Conservation (phyloP, 345 rosid species). For the Brassica nigra region DNA sequence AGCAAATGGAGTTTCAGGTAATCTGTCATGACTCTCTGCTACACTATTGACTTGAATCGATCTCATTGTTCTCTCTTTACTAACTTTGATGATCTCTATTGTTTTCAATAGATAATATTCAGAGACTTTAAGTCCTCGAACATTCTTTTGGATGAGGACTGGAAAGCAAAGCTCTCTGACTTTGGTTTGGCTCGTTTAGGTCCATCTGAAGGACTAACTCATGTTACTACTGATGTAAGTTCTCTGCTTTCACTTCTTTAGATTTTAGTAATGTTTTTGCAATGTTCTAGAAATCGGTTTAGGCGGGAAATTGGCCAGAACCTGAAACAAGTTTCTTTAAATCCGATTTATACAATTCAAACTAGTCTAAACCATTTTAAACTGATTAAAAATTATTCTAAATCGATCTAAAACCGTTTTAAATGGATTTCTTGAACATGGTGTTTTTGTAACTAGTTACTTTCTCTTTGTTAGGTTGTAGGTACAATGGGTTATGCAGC, state of each 20-base stretch:
- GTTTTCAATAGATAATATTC: slow-evolving; percentile 64
- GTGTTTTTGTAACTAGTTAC: not conserved
- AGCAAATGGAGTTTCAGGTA: slow-evolving; percentile 93
- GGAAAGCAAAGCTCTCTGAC: slow-evolving; percentile 95
- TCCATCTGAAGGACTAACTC: slow-evolving; percentile 86
- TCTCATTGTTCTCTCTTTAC: not conserved
- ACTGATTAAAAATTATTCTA: too few species aligned
- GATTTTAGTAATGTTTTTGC: not conserved
- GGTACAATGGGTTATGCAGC: slow-evolving; percentile 96
- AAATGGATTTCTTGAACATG: not conserved
- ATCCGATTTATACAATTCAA: not conserved
- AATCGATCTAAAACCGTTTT: too few species aligned
- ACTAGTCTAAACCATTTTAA: not conserved
- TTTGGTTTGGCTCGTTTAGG: slow-evolving; percentile 96
- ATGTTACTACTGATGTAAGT: slow-evolving; percentile 87
- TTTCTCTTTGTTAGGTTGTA: slow-evolving; percentile 57
- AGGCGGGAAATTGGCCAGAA: too few species aligned
- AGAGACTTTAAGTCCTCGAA: slow-evolving; percentile 91
- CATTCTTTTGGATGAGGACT: slow-evolving; percentile 78
- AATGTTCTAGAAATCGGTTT: not conserved
- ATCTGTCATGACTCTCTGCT: not conserved
- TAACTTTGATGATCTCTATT: slow-evolving; percentile 5
- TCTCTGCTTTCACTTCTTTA: slow-evolving; percentile 13
- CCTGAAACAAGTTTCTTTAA: not conserved
- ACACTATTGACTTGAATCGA: slow-evolving; percentile 7